Evolutionary conservation across 495 filamentous ascomycete species (phyloP).

Genomic region (Staphylotrichum longicolle): DNA sequence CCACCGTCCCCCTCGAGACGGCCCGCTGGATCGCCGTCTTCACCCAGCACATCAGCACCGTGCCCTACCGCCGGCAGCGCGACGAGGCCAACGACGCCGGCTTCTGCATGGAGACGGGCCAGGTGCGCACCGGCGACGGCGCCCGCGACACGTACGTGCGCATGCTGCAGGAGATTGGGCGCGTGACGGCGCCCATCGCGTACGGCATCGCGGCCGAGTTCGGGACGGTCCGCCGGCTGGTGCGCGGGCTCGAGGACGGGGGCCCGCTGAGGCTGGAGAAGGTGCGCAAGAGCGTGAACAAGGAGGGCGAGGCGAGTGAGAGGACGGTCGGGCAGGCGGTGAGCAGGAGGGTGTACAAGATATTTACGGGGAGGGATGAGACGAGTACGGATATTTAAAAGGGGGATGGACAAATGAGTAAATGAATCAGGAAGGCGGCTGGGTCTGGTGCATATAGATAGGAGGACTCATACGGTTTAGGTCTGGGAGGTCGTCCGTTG

Average conservation of each 20-base stretch:
- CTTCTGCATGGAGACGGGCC: conserved; percentile 82
- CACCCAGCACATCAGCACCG: conserved; percentile 76
- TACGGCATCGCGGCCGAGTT: conserved; percentile 66
- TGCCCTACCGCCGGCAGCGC: conserved; percentile 61
- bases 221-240: conserved; percentile 54
- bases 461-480: too few relatives aligned
- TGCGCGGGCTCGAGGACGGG: conserved; percentile 55
- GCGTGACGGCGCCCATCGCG: conserved; percentile 71
- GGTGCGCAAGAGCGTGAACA: conserved; percentile 65
- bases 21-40: conserved; percentile 77
- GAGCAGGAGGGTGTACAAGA: conserved; percentile 70
- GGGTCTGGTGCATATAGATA: too few relatives aligned
- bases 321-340: conserved; percentile 64
- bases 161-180: conserved; percentile 75
- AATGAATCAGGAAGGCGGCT: neutral
- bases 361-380: conserved; percentile 69
- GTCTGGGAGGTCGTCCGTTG: too few relatives aligned
- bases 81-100: conserved; percentile 44
- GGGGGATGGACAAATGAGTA: neutral
- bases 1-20: conserved; percentile 58
- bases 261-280: conserved; percentile 62
- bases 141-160: conserved; percentile 67
- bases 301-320: conserved; percentile 63
- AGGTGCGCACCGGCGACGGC: conserved; percentile 71
- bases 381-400: conserved; percentile 62